phyloP scores from a whole-genome alignment of 257 asterid genomes.

The Penstemon newberryi region DNA sequence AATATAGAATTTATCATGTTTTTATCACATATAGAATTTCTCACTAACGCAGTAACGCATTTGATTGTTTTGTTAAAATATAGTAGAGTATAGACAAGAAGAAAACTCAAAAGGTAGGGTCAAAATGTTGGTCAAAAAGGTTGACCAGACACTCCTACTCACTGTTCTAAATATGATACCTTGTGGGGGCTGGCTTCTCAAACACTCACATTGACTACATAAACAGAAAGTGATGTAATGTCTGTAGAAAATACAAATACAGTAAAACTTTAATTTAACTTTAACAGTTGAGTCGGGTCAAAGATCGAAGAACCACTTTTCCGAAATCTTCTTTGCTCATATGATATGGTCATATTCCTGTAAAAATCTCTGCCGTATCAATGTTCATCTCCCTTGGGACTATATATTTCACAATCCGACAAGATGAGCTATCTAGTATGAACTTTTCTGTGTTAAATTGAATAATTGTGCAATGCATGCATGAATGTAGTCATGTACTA shows the following conservation, averaged over 20 bases:
- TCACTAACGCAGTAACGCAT: background rate
- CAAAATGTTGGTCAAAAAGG: conserved; percentile 20
- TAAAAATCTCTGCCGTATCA: conserved; percentile 10
- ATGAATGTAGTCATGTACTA: no score
- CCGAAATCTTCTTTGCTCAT: background rate
- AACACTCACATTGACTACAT: conserved; percentile 24
- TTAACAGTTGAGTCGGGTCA: conserved; percentile 5
- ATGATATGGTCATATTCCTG: conserved; percentile 9
- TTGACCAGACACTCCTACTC: conserved; percentile 6
- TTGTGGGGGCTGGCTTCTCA: conserved; percentile 12
- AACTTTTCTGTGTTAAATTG: background rate
- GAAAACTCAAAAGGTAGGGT: background rate
- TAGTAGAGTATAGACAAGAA: background rate
- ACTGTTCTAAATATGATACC: background rate
- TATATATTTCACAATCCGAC: background rate
- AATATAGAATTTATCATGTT: no score
- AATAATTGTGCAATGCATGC: no score
- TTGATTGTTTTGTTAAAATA: background rate
- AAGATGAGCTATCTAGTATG: background rate
- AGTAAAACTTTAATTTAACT: conserved; percentile 18
- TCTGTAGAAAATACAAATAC: background rate
- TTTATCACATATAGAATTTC: no score
- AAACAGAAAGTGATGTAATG: background rate
- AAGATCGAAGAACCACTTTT: background rate
- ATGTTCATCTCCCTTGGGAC: background rate